Base-by-base conservation (phyloP, 371 early-diverging fungal genomes). In the Mucor saturninus region DNA sequence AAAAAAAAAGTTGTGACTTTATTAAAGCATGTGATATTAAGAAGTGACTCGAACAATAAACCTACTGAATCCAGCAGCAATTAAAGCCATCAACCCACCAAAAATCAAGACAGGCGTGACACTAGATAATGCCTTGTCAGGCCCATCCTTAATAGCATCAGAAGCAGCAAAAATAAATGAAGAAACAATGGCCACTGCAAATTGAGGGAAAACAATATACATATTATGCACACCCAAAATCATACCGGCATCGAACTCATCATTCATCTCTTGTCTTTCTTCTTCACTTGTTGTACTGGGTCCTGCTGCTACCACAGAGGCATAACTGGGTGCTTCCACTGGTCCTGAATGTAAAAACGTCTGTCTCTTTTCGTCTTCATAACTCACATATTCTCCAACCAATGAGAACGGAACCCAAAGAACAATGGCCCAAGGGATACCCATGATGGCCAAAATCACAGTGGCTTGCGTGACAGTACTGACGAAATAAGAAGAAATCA, bases 211-310 rank as follows among this genome's bases (percentile, higher is more conserved):
- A 3, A 92, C 92, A 59, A 94, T 87, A 60, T 91, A 92, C 76
- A 92, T 85, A 67, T 94, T 94, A 64, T 91, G 92, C 11, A 94
- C 89, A 1, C 93, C 94, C 7, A 94, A 69, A 4, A 92, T 84
- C 73, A 90, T 80, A 5, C 93, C 93, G 0, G 86, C 84, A 59
- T 82, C 82, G 61, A 82, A 82, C 13, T 82, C 82, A 32, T 80
- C 80, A 15, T 56, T 45, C 42, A n/a, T 10, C 14, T 75, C 67
- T 43, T 75, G 72, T 5, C 64, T 59, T 13, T 51, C 56, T n/a
- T 67, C 68, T 38, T 59, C 60, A 21, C 21, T 21, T 21, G n/a
- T 28, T 11, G 30, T 21, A 2, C 37, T 61, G 14, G 61, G 37
- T 1, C 49, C 40, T 11, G 26, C 26, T 5, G 42, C 13, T 2